Conservation (phyloP, 371 early-diverging fungal species). For the Gilbertella persicaria region DNA sequence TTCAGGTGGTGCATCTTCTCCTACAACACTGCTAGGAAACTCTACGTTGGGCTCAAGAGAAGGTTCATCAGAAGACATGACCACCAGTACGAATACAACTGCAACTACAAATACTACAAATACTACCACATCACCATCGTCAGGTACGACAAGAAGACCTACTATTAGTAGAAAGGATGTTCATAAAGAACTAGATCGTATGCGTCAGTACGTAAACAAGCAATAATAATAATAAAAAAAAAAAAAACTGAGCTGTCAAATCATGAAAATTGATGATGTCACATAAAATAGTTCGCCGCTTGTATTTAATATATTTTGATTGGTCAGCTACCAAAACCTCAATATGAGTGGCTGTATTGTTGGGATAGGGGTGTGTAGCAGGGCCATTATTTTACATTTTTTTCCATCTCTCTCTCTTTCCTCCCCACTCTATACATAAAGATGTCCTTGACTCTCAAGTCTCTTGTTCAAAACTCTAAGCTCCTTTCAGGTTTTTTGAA, state of each 20-base stretch:
- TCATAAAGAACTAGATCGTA: conserved; percentile 51
- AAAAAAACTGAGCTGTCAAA: too few relatives aligned
- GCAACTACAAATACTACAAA: too few relatives aligned
- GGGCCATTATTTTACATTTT: background rate
- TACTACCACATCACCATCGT: background rate
- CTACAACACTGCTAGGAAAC: conserved; percentile 16
- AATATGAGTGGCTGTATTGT: background rate
- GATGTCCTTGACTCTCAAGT: conserved; percentile 50
- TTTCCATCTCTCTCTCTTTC: conserved; percentile 5
- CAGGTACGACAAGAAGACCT: conserved; percentile 27
- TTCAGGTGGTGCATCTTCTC: conserved; percentile 16
- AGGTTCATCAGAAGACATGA: background rate
- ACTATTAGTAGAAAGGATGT: conserved; percentile 52
- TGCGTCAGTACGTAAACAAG: conserved; percentile 42
- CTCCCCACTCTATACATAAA: conserved; percentile 27
- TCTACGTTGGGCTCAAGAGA: background rate
- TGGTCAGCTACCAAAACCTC: too few relatives aligned
- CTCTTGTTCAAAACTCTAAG: conserved; percentile 62
- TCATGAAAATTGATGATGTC: too few relatives aligned
- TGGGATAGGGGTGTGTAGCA: background rate
- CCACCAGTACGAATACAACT: too few relatives aligned
- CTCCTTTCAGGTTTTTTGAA: conserved; percentile 64
- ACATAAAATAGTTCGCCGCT: too few relatives aligned
- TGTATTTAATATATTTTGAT: too few relatives aligned
- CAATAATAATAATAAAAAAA: conserved; percentile 5